A percentile compares a stretch with the other conserved stretches of the same genome.
These are phyloP conservation scores for Dichomitus squalens DNA, from an alignment of 1,284 basidiomycete species.

Conservation along the genomic window DNA sequence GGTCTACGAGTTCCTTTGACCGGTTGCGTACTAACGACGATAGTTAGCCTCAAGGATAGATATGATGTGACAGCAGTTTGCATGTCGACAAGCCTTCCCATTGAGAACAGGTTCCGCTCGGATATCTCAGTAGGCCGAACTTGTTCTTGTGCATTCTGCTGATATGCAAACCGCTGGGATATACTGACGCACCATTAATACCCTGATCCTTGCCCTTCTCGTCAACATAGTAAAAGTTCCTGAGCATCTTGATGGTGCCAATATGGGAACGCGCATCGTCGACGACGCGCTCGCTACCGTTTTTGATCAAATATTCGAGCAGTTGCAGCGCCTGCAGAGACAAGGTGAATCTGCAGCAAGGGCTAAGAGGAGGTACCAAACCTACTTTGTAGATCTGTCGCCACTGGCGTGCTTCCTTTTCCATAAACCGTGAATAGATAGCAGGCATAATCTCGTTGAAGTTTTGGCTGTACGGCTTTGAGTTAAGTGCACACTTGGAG, in stretches of 20 bases:
- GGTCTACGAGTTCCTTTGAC: constrained; percentile 87
- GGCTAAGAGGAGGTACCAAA: neutral
- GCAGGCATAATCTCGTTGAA: constrained; percentile 99
- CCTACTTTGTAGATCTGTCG: constrained; percentile 97
- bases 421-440: constrained; percentile 94
- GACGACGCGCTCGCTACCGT: constrained; percentile 98
- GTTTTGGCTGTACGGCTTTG: constrained; percentile 67
- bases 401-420: constrained; percentile 98
- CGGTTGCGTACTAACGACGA: constrained; percentile 84
- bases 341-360: neutral
- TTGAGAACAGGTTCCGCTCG: too few species aligned
- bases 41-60: neutral
- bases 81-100: too few species aligned
- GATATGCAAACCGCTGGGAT: too few species aligned
- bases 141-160: too few species aligned
- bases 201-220: constrained; percentile 99
- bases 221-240: constrained; percentile 98
- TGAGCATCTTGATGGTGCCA: constrained; percentile 95
- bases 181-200: constrained; percentile 76
- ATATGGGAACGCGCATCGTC: constrained; percentile 96
- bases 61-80: too few species aligned
- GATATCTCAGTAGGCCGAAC: too few species aligned
- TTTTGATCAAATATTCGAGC: constrained; percentile 95
- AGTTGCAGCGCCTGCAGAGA: constrained; percentile 79
- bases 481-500: neutral